Base-by-base conservation (phyloP, 495 filamentous ascomycete species). In the Trichoderma gamsii region DNA sequence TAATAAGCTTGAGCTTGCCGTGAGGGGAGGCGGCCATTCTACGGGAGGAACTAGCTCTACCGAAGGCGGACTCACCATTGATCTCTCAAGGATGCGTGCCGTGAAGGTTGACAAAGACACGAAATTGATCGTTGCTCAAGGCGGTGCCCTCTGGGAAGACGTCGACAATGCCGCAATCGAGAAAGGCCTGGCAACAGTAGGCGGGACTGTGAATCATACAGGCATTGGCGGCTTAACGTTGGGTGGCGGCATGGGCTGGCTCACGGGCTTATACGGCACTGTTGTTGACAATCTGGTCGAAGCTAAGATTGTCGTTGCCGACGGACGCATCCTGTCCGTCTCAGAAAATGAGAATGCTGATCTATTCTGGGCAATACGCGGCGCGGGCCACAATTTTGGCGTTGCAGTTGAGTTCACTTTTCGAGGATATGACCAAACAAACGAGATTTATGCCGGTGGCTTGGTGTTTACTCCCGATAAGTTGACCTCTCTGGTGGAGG, bases 211-310 rank as follows among this genome's bases (percentile, higher is more conserved):
- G 21, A 85, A 85, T 70, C 80, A 85, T 67, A 85, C 83, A 27
- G 86, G 87, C 35, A 80, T 88, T 27, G 85, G 85, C 2, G 86
- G 87, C 6, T 72, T 87, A 32, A 86, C 84, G 0, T 75, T 88
- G 2, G 85, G 85, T 6, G 85, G 85, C 0, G 85, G 86, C 4
- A 83, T 85, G 70, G 85, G 85, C 29, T 82, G 79, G 74, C 75
- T 88, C 11, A 78, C 76, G 61, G 80, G 80, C 2, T 68, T 75
- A 38, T 74, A 85, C 68, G 86, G 85, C 15, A 76, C 86, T 13
- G 78, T 77, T 0, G 81, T 85, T 68, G 85, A 87, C 75, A 83
- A 81, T 69, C 77, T 87, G 0, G 69, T 86, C 11, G 76, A 76
- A 7, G 80, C 77, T 13, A 71, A 77, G 23, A 76, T 87, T 9